Base-by-base conservation (phyloP, 257 asterid genomes). In the Scutellaria baicalensis region DNA sequence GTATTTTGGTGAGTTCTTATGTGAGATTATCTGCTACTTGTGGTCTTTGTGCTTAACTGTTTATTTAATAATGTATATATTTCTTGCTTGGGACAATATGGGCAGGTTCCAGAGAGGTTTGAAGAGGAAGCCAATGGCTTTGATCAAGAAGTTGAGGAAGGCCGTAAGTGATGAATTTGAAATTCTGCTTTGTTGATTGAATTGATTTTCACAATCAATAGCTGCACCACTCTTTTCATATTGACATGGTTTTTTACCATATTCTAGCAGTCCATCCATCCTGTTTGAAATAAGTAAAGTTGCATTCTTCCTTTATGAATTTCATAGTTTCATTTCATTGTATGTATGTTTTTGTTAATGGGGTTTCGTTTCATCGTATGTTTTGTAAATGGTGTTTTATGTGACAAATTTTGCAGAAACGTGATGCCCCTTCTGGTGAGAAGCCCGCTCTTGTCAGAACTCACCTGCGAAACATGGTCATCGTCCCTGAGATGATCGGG, bases 401-500 rank as follows among this genome's bases (percentile, higher is more conserved):
- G 5, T 56, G 45, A 3, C 23, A n/a, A 13, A 44, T 70, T 6
- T 6, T 9, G 45, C 57, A 88, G 92, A 84, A 85, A 80, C 89
- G 75, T 3, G 95, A 85, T 59, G 95, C 95, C 10, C 89, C 89
- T 36, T 5, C 81, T 6, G 95, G 96, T 42, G 96, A 89, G 83
- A 91, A 85, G 79, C 97, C 97, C 0, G 82, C 91, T 11, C 83
- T 86, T 3, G 85, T 91, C 44, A 85, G 89, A 73, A 91, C 96
- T 23, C 97, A 91, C 77, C 63, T 89, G 36, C 74, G 97, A 2
- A 91, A 89, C 84, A 91, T 89, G 94, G 84, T 89, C 59, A 87
- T 87, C 0, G 89, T 89, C 16, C 94, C 96, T n/a, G 96, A 89
- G 85, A 89, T 89, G 96, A 89, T 89, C 11, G 96, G 96, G 35